Evolutionary conservation across 352 stramenopile genomes (phyloP).

Genomic region (Globisporangium iwayamae): DNA sequence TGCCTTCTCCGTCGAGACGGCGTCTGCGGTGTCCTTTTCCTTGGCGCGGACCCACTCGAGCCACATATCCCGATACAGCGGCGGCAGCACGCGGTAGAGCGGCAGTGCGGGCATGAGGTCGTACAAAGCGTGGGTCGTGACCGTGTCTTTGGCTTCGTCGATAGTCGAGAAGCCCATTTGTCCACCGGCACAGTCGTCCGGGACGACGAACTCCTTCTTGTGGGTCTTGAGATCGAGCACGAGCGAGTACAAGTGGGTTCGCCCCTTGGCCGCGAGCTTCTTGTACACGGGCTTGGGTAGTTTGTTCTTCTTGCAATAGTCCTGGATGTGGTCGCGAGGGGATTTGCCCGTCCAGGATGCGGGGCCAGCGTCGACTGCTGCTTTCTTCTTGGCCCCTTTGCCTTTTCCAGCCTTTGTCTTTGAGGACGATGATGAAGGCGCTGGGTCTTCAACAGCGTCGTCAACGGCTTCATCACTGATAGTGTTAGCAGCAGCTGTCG

Average conservation of each 20-base stretch:
- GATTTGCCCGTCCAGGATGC: slow-evolving; percentile 75
- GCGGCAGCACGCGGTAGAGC: slow-evolving; percentile 88
- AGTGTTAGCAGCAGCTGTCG: background rate
- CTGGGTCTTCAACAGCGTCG: background rate
- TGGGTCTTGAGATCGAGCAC: slow-evolving; percentile 43
- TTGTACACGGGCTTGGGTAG: slow-evolving; percentile 79
- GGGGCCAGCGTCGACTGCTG: slow-evolving; percentile 20
- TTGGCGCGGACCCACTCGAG: slow-evolving; percentile 50
- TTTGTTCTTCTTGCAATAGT: slow-evolving; percentile 88
- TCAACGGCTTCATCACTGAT: background rate
- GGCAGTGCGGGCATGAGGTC: slow-evolving; percentile 76
- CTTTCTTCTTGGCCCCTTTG: slow-evolving; percentile 36
- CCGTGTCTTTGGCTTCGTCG: slow-evolving; percentile 65
- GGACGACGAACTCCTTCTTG: slow-evolving; percentile 39
- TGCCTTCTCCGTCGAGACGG: slow-evolving; percentile 32
- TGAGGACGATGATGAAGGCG: background rate
- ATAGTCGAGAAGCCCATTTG: slow-evolving; percentile 51
- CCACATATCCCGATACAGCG: slow-evolving; percentile 88
- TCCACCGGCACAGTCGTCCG: slow-evolving; percentile 28
- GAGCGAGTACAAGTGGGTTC: slow-evolving; percentile 48
- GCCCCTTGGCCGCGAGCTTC: slow-evolving; percentile 20
- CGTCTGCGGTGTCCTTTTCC: slow-evolving; percentile 30
- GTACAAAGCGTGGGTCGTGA: slow-evolving; percentile 88
- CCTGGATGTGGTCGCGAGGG: slow-evolving; percentile 84
- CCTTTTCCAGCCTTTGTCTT: slow-evolving; percentile 22